Evolutionary conservation across 768 basidiomycete genomes (phyloP).

Genomic region (Russula sp.): DNA sequence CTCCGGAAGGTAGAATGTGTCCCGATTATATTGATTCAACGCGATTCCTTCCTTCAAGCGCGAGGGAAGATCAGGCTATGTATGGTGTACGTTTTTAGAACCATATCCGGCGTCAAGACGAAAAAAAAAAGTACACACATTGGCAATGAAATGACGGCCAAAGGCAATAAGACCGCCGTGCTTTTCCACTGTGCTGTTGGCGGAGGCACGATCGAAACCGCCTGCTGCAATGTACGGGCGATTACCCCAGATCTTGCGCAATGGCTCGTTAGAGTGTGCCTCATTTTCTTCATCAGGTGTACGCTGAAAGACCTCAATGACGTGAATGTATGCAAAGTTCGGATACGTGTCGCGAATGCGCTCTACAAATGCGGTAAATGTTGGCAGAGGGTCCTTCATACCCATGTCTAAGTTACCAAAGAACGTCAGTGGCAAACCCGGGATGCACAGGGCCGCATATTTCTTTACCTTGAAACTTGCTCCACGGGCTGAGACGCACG

Average conservation of each 20-base stretch:
- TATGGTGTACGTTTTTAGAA: neutral
- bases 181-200: conserved; percentile 8
- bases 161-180: conserved; percentile 19
- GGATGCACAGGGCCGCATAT: too few species aligned
- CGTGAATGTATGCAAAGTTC: conserved; percentile 20
- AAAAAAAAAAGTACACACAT: conserved; percentile 10
- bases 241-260: conserved; percentile 7
- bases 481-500: conserved; percentile 41
- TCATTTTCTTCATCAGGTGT: too few species aligned
- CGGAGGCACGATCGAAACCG: conserved; percentile 14
- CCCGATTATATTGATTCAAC: conserved; percentile 11
- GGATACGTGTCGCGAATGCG: conserved; percentile 12
- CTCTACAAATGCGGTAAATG: conserved; percentile 6
- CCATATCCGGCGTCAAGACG: neutral
- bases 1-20: conserved; percentile 17
- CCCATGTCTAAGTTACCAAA: conserved; percentile 17
- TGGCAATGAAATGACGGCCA: conserved; percentile 21
- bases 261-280: neutral
- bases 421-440: neutral
- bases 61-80: conserved; percentile 26
- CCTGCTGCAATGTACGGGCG: conserved; percentile 16
- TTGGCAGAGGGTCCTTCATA: conserved; percentile 22
- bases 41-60: conserved; percentile 15
- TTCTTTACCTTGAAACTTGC: conserved; percentile 33
- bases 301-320: neutral